Percentiles rank a stretch among this genome's conserved stretches.
phyloP scores from a whole-genome alignment of 768 basidiomycete species.

The Ephemerocybe angulata region DNA sequence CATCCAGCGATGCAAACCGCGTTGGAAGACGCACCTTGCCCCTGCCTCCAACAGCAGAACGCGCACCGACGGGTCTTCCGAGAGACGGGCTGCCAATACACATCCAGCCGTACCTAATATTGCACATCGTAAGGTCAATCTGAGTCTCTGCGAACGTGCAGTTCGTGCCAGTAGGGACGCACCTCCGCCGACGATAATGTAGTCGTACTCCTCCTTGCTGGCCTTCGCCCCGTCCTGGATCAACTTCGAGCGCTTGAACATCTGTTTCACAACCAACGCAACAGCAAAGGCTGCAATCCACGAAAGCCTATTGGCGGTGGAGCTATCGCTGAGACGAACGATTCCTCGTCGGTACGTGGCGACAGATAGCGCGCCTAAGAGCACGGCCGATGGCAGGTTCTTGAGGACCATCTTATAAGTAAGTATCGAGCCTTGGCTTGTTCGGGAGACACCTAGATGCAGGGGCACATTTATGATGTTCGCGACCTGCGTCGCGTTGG shows the following conservation, averaged over 20 bases:
- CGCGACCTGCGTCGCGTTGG: too few relatives aligned
- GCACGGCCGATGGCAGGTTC: conserved; percentile 1
- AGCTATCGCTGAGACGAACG: too few relatives aligned
- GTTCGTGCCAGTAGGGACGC: background rate
- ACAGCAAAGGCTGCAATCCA: conserved; percentile 18
- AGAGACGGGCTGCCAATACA: conserved; percentile 55
- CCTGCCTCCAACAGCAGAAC: conserved; percentile 62
- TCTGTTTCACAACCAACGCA: conserved; percentile 20
- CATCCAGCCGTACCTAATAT: conserved; percentile 56
- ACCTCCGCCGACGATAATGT: conserved; percentile 58
- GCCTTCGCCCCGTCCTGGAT: conserved; percentile 23
- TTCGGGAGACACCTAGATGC: too few relatives aligned
- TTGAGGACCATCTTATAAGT: background rate
- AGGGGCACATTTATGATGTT: too few relatives aligned
- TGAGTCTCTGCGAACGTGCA: background rate
- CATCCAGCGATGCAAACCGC: background rate
- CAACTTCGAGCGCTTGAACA: conserved; percentile 13
- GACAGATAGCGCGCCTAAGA: conserved; percentile 13
- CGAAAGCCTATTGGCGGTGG: conserved; percentile 13
- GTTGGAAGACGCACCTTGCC: conserved; percentile 49
- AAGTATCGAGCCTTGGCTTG: too few relatives aligned
- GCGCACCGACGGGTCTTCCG: conserved; percentile 49
- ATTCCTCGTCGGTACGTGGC: conserved; percentile 7
- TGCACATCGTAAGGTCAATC: conserved; percentile 4
- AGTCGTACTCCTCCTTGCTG: conserved; percentile 37